Evolutionary conservation across 768 basidiomycete genomes (phyloP).

Genomic region (Phlebiopsis flavidoalba): DNA sequence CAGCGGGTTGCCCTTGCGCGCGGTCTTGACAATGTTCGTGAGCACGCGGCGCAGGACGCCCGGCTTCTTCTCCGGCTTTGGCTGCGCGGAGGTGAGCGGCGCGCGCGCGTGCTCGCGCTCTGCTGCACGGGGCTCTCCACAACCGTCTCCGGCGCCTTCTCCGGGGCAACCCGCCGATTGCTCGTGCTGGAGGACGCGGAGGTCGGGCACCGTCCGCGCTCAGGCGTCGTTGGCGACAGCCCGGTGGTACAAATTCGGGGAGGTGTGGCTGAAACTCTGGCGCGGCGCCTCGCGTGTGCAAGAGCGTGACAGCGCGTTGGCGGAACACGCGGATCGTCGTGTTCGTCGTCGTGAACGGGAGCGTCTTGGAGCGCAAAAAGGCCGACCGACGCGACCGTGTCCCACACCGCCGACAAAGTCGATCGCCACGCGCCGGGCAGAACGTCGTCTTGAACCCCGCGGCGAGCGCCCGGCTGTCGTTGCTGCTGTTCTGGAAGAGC

Average conservation of each 20-base stretch:
- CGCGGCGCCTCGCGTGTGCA: conserved; percentile 75
- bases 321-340: conserved; percentile 63
- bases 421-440: conserved; percentile 58
- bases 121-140: background rate
- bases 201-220: conserved; percentile 20
- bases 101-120: background rate
- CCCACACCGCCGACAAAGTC: conserved; percentile 85
- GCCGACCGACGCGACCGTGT: conserved; percentile 77
- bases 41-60: background rate
- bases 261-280: conserved; percentile 60
- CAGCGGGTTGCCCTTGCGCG: background rate
- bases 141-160: background rate
- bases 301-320: conserved; percentile 70
- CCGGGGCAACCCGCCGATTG: background rate
- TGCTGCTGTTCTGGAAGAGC: conserved; percentile 54
- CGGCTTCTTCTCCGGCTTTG: background rate
- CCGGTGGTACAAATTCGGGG: conserved; percentile 62
- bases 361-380: conserved; percentile 47
- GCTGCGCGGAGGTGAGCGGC: background rate
- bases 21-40: background rate
- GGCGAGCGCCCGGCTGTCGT: conserved; percentile 39
- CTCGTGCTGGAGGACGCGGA: background rate
- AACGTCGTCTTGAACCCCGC: conserved; percentile 72
- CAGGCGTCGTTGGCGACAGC: too few relatives aligned
- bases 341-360: conserved; percentile 68